A percentile compares a stretch with the other conserved stretches of the same genome.
These are phyloP conservation scores for Cercospora janseana DNA, from an alignment of 2,329 filamentous ascomycete genomes.

Conservation along the genomic window DNA sequence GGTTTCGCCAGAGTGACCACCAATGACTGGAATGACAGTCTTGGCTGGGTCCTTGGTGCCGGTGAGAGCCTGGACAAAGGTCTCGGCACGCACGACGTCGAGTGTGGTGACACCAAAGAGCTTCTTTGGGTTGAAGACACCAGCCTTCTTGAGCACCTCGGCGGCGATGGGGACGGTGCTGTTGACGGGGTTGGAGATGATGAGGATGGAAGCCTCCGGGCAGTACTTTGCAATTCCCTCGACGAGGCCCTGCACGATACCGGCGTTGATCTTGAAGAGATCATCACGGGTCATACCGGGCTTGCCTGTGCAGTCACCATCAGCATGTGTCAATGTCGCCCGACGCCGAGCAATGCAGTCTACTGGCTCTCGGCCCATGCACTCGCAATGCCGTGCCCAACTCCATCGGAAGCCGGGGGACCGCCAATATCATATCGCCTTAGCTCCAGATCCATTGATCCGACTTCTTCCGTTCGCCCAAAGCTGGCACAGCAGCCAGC, in stretches of 20 bases:
- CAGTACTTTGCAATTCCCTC: constrained; percentile 82
- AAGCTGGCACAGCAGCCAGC: not conserved
- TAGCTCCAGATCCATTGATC: constrained; percentile 15
- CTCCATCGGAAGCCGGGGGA: not conserved
- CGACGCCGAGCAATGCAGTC: constrained; percentile 4
- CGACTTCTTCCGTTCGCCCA: constrained; percentile 17
- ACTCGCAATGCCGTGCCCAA: not conserved
- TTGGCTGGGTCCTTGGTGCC: constrained; percentile 80
- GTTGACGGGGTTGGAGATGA: constrained; percentile 99
- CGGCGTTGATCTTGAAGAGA: constrained; percentile 99
- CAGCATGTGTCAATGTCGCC: constrained; percentile 1
- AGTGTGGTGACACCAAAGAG: constrained; percentile 98
- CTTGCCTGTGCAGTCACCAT: constrained; percentile 66
- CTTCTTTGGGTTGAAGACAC: constrained; percentile 90
- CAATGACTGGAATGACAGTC: constrained; percentile 85
- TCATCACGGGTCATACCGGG: constrained; percentile 99
- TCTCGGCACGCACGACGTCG: constrained; percentile 96
- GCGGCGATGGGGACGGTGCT: constrained; percentile 96
- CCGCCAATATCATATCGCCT: constrained; percentile 13
- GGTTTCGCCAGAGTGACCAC: constrained; percentile 96
- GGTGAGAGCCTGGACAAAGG: constrained; percentile 82
- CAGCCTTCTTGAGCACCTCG: constrained; percentile 90
- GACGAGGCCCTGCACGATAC: constrained; percentile 92
- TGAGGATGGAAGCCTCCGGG: constrained; percentile 90
- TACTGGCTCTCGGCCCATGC: constrained; percentile 1